Evolutionary conservation across 352 stramenopile species (phyloP).

Genomic region (Plasmopara halstedii): DNA sequence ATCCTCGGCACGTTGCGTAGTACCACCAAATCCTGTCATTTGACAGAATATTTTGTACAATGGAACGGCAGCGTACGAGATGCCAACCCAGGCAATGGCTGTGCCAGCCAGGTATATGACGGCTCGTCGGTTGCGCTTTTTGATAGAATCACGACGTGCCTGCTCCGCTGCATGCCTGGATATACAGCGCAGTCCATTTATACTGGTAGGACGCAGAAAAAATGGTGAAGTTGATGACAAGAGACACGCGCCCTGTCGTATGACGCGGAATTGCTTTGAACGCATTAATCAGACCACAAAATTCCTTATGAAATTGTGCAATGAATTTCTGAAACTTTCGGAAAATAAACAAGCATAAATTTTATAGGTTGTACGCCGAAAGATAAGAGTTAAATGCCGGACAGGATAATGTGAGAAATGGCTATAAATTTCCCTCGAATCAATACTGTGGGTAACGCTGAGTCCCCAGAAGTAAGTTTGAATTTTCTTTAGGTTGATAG

Average conservation of each 20-base stretch:
- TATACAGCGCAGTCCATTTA: slow-evolving; percentile 27
- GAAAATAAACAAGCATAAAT: too few relatives aligned
- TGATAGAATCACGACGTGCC: slow-evolving; percentile 37
- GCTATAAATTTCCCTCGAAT: too few relatives aligned
- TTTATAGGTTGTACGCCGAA: too few relatives aligned
- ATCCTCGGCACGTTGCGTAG: slow-evolving; percentile 79
- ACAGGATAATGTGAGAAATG: too few relatives aligned
- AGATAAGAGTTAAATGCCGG: too few relatives aligned
- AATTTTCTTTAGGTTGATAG: not conserved
- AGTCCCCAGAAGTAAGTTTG: too few relatives aligned
- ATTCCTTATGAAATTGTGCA: too few relatives aligned
- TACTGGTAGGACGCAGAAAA: not conserved
- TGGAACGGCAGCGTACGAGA: slow-evolving; percentile 96
- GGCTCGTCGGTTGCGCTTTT: slow-evolving; percentile 87
- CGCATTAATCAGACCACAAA: too few relatives aligned
- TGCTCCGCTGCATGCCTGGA: slow-evolving; percentile 43
- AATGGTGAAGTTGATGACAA: not conserved
- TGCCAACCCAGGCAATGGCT: slow-evolving; percentile 89
- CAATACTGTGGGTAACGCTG: too few relatives aligned
- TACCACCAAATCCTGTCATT: slow-evolving; percentile 95
- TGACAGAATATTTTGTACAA: slow-evolving; percentile 99
- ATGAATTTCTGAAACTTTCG: too few relatives aligned
- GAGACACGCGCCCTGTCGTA: not conserved
- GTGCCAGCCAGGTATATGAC: slow-evolving; percentile 92
- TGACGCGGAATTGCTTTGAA: not conserved